A percentile compares a stretch with the other conserved stretches of the same genome.
phyloP scores from a whole-genome alignment of 768 basidiomycete genomes.

The Naematelia aurantialba region DNA sequence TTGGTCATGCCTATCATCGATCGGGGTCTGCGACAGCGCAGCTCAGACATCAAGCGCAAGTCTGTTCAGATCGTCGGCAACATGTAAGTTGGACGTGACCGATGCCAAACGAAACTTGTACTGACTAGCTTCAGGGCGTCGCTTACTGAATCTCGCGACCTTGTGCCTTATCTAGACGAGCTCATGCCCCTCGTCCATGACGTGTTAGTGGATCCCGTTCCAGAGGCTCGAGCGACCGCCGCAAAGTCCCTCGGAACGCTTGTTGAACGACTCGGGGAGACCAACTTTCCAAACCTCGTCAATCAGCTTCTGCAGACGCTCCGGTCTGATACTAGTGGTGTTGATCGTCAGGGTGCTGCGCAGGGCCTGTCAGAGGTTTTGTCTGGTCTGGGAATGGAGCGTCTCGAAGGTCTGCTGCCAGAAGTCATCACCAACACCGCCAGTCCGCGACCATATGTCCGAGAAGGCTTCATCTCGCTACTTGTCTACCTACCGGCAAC shows the following conservation, averaged over 20 bases:
- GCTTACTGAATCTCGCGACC: constrained; percentile 59
- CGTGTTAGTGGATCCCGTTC: constrained; percentile 93
- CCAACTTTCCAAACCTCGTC: constrained; percentile 91
- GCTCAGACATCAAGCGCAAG: constrained; percentile 90
- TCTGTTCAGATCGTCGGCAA: constrained; percentile 98
- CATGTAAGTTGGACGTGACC: constrained; percentile 60
- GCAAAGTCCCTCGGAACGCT: constrained; percentile 93
- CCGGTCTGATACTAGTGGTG: constrained; percentile 87
- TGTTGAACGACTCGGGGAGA: constrained; percentile 92
- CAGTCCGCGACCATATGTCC: constrained; percentile 81
- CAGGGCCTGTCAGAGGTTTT: constrained; percentile 95
- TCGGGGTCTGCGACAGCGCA: constrained; percentile 82
- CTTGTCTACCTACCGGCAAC: constrained; percentile 93
- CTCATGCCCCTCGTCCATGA: constrained; percentile 85
- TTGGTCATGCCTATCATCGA: constrained; percentile 95
- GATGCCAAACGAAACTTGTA: constrained; percentile 67
- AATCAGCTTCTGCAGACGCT: constrained; percentile 80
- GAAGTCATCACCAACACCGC: constrained; percentile 89
- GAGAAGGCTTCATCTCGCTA: constrained; percentile 98
- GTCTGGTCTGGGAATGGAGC: constrained; percentile 94
- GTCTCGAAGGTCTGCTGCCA: constrained; percentile 83
- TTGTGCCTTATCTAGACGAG: constrained; percentile 85
- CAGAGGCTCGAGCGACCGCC: constrained; percentile 93
- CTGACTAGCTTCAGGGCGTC: constrained; percentile 36
- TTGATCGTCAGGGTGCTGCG: constrained; percentile 95